Conservation (phyloP, 2,329 filamentous ascomycete genomes). For the Botrytis hyacinthi region DNA sequence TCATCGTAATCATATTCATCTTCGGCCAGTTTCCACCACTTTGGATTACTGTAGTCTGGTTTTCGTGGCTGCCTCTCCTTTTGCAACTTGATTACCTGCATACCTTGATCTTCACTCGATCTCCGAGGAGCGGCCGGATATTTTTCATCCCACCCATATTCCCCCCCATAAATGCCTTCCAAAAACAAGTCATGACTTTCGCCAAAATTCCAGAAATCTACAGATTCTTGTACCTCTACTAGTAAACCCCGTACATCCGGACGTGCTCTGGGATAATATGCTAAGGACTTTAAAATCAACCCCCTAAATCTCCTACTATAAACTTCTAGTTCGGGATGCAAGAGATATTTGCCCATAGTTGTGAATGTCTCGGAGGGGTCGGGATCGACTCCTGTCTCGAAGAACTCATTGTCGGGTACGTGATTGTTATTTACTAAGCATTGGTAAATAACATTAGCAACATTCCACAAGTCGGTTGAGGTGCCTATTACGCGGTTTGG, state of each 20-base stretch:
- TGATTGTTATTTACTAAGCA: accelerated
- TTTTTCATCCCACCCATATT: background rate
- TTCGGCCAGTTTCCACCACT: background rate
- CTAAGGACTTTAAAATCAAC: background rate
- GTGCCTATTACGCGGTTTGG: constrained; percentile 2
- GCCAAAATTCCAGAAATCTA: constrained; percentile 11
- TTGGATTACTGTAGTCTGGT: background rate
- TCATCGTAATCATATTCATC: constrained; percentile 1
- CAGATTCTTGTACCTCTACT: background rate
- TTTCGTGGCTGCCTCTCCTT: too few species aligned
- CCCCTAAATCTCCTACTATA: constrained; percentile 2
- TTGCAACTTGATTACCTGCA: background rate
- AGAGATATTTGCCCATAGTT: background rate
- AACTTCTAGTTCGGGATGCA: background rate
- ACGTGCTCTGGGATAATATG: background rate
- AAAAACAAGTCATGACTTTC: background rate
- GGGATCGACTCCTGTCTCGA: background rate
- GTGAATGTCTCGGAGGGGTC: background rate
- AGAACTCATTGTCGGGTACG: background rate
- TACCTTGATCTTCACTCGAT: accelerated
- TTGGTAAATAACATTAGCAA: background rate
- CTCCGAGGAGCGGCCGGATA: background rate
- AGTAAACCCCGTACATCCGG: background rate
- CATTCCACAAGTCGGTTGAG: background rate
- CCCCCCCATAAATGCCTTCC: too few species aligned